These are phyloP conservation scores for Catharanthus roseus DNA, from an alignment of 257 asterid species.

Conservation along the genomic window DNA sequence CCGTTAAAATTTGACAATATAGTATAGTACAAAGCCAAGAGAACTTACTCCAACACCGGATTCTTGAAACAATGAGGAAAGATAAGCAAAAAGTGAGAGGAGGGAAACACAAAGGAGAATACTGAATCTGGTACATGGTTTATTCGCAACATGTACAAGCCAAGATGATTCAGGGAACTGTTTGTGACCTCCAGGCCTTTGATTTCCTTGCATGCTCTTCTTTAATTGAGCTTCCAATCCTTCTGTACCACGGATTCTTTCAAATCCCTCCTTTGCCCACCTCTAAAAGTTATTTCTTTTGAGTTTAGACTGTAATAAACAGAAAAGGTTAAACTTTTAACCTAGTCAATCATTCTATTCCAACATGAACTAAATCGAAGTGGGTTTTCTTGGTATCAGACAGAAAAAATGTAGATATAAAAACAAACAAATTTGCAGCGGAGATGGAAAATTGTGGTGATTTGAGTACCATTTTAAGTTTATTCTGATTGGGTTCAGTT, in stretches of 20 bases:
- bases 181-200: neutral
- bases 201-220: constrained; percentile 7
- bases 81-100: neutral
- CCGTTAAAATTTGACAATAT: neutral
- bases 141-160: neutral
- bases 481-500: neutral
- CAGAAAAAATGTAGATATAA: neutral
- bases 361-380: neutral
- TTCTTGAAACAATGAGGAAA: constrained; percentile 2
- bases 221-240: neutral
- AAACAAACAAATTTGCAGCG: neutral
- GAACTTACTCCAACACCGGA: neutral
- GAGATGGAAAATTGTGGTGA: no score
- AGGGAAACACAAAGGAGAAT: neutral
- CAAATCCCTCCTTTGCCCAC: neutral
- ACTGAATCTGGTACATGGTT: neutral
- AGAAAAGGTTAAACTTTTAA: neutral
- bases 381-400: neutral
- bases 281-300: neutral
- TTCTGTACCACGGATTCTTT: neutral
- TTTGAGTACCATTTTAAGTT: neutral
- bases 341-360: neutral
- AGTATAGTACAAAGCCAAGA: neutral
- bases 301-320: neutral
- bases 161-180: constrained; percentile 7